Evolutionary conservation across 805 yeast species (phyloP).

Genomic region (Cyberlindnera veronae): DNA sequence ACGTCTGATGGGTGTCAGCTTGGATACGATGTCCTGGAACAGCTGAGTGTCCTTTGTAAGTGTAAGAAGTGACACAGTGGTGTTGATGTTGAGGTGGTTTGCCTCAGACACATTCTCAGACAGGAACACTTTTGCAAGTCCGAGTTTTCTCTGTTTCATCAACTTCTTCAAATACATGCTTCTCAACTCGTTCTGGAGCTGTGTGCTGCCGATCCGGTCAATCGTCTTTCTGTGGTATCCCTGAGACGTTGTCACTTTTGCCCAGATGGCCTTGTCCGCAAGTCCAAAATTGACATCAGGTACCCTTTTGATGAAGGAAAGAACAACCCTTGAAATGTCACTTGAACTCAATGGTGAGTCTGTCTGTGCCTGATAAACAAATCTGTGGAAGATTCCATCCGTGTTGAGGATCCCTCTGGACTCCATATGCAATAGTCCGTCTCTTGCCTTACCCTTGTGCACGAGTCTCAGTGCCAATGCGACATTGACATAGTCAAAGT

Average conservation of each 20-base stretch:
- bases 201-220: neutral
- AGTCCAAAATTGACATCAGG: conserved; percentile 8
- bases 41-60: conserved; percentile 1
- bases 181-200: conserved; percentile 7
- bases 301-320: conserved; percentile 4
- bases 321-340: neutral
- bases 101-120: neutral
- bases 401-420: neutral
- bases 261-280: conserved; percentile 11
- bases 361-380: conserved; percentile 5
- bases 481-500: conserved; percentile 15
- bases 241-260: conserved; percentile 4
- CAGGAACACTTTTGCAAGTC: conserved; percentile 4
- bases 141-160: conserved; percentile 7
- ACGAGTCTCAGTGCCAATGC: conserved; percentile 11
- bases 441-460: neutral
- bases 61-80: conserved; percentile 2
- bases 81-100: conserved; percentile 2
- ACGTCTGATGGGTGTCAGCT: conserved; percentile 8
- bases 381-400: conserved; percentile 18
- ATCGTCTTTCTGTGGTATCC: conserved; percentile 10
- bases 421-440: conserved; percentile 12
- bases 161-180: conserved; percentile 10
- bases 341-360: conserved; percentile 3
- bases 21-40: neutral